Percentiles rank a stretch among this genome's conserved stretches.
Conservation (phyloP, 495 filamentous ascomycete species). For the Opeltia flavorubescens region DNA sequence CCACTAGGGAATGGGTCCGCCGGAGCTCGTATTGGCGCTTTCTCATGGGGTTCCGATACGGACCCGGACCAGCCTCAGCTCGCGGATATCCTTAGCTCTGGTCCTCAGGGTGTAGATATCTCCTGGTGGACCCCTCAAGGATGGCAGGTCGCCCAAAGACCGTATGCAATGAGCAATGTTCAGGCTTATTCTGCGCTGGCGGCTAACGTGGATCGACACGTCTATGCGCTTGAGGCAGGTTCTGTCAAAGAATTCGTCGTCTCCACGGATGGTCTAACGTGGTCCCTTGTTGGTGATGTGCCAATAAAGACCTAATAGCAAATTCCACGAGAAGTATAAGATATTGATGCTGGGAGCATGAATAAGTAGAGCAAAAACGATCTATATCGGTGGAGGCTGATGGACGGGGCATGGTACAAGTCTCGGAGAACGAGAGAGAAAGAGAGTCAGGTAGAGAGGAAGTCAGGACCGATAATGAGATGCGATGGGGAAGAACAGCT, state of each 20-base stretch:
- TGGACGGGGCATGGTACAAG: no score
- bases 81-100: not conserved
- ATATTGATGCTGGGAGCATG: no score
- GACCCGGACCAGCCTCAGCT: not conserved
- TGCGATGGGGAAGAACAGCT: no score
- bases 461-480: no score
- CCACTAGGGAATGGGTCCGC: not conserved
- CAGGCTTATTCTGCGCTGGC: not conserved
- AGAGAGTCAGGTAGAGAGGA: no score
- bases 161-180: not conserved
- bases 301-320: no score
- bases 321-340: no score
- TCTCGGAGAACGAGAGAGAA: no score
- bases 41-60: not conserved
- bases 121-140: not conserved
- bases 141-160: not conserved
- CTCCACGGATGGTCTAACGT: no score
- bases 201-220: not conserved
- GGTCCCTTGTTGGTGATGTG: no score
- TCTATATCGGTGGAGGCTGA: no score
- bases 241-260: not conserved
- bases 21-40: not conserved
- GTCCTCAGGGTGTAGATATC: not conserved
- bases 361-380: no score
- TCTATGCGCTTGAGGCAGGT: not conserved